Base-by-base conservation (phyloP, 495 filamentous ascomycete genomes). In the Penicillium cataractarum region DNA sequence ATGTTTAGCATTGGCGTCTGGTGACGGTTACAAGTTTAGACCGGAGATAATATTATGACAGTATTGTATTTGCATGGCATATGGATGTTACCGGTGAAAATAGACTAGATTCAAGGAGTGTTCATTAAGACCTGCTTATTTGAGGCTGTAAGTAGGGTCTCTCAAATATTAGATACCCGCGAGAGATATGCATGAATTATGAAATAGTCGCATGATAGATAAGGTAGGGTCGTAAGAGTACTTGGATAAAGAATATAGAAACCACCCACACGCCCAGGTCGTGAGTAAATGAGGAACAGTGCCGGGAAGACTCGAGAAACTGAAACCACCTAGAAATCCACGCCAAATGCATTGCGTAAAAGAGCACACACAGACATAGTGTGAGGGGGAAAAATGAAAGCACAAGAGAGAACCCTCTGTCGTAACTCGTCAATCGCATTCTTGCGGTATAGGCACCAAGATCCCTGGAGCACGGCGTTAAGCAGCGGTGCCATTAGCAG, bases 1-100 rank as follows among this genome's bases (percentile, higher is more conserved):
- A 66, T 66, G 40, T 55, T 55, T 66, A 66, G 64, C 64, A 59
- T 48, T 57, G 64, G 64, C 64, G 64, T 57, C 46, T 8, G 59
- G 55, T 40, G 40, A 21, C n/a, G 39, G n/a, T 21, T 13, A 35
- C 10, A 31, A 49, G 7, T 51, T 27, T 50, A 44, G 21, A 29
- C 9, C 9, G n/a, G 24, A 4, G 57, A 49, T 32, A 35, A 9
- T 12, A 17, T n/a, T 22, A n/a, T 21, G 40, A 33, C 4, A 2
- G 29, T 27, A 48, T 46, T 19, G 29, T 48, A 57, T 26, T 32
- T 29, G 31, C 24, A 32, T 31, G 3, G 29, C 29, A 31, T 19
- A 17, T n/a, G 50, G 33, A 53, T 56, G 54, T 31, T 29, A 44
- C 22, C 6, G 22, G 9, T 35, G 5, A 44, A 42, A 2, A 27